A percentile compares a stretch with the other conserved stretches of the same genome.
Conservation (phyloP, 106 monocot species). For the Platanthera guangdongensis region DNA sequence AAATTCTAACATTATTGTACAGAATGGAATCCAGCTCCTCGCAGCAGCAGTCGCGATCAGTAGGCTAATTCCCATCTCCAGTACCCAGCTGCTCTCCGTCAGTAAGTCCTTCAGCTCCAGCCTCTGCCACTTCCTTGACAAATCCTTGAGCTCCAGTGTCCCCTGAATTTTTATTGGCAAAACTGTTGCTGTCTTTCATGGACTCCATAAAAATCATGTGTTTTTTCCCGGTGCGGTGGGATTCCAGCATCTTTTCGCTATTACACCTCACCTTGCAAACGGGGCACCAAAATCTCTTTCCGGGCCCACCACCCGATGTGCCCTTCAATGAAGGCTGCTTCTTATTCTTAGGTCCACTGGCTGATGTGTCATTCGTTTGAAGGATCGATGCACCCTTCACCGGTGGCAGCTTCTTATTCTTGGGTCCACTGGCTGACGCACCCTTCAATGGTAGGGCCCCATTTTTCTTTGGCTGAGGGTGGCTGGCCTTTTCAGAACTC, state of each 20-base stretch:
- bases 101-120: not conserved
- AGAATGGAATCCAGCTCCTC: not conserved
- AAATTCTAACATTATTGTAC: not conserved
- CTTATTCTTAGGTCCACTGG: not conserved
- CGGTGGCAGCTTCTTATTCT: not conserved
- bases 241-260: not conserved
- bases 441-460: not conserved
- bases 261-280: constrained; percentile 20
- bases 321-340: not conserved
- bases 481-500: not conserved
- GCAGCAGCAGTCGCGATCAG: not conserved
- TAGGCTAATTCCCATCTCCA: not conserved
- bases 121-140: not conserved
- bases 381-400: not conserved
- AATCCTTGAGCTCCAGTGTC: not conserved
- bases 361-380: not conserved
- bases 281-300: not conserved
- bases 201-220: constrained; percentile 11
- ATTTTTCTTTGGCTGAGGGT: not conserved
- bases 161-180: not conserved
- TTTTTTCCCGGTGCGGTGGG: constrained; percentile 15
- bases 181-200: not conserved
- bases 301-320: not conserved
- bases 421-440: not conserved
- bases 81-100: not conserved